These are phyloP conservation scores for Leishmania turanica DNA, from an alignment of 208 protist genomes.

Conservation along the genomic window DNA sequence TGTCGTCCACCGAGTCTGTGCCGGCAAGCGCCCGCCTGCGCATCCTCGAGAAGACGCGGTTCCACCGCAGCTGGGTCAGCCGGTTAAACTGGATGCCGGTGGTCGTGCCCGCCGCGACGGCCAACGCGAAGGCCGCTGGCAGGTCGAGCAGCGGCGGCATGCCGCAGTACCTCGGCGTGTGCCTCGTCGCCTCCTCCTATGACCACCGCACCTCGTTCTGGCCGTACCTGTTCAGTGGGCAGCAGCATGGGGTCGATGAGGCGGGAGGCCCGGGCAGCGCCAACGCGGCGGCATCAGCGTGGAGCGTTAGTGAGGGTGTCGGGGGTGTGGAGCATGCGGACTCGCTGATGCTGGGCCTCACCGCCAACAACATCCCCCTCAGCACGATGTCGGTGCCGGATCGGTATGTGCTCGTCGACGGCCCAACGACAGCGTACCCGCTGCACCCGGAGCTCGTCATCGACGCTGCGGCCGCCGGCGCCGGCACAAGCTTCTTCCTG, in stretches of 20 bases:
- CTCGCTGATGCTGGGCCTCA: background rate
- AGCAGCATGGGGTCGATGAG: conserved; percentile 5
- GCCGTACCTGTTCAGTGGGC: conserved; percentile 45
- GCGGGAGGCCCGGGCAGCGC: background rate
- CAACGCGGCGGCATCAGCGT: background rate
- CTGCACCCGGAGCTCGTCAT: conserved; percentile 63
- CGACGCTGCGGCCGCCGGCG: conserved; percentile 47
- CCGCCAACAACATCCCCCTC: background rate
- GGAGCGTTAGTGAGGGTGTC: background rate
- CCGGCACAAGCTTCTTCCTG: conserved; percentile 76
- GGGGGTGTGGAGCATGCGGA: background rate
- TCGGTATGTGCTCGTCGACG: conserved; percentile 40
- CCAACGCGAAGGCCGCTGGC: background rate
- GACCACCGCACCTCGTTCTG: conserved; percentile 81
- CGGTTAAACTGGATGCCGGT: conserved; percentile 54
- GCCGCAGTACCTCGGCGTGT: conserved; percentile 49
- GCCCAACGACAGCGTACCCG: conserved; percentile 42
- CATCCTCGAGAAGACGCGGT: conserved; percentile 58
- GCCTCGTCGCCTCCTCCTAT: conserved; percentile 70
- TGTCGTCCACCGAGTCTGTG: conserved; percentile 27
- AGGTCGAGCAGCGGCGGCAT: conserved; percentile 26
- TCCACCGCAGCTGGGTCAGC: conserved; percentile 81
- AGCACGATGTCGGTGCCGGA: conserved; percentile 1
- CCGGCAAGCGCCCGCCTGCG: conserved; percentile 31
- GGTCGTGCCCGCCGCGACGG: conserved; percentile 24